phyloP scores from a whole-genome alignment of 768 basidiomycete species.

The Phaeolepiota aurea region DNA sequence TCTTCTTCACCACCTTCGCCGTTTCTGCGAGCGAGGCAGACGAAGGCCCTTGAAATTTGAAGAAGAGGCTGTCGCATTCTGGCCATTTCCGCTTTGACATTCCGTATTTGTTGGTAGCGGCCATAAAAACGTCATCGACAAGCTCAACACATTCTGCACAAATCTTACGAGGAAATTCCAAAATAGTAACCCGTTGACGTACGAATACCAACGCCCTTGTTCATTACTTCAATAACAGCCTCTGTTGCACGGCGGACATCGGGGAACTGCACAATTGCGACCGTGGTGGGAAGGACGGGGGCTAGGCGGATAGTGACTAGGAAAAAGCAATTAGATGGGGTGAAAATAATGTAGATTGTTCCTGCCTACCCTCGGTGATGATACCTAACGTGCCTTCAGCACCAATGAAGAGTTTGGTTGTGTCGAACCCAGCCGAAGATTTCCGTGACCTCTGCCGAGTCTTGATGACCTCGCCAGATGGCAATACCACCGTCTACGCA shows the following conservation, averaged over 20 bases:
- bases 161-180: background rate
- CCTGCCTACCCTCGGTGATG: constrained; percentile 95
- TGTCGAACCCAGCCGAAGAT: constrained; percentile 82
- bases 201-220: constrained; percentile 73
- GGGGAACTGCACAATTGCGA: constrained; percentile 78
- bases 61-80: constrained; percentile 66
- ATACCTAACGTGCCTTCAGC: constrained; percentile 79
- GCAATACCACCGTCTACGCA: constrained; percentile 76
- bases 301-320: constrained; percentile 75
- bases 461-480: constrained; percentile 85
- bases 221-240: constrained; percentile 66
- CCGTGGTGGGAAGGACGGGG: constrained; percentile 73
- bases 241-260: constrained; percentile 65
- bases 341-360: too few species aligned
- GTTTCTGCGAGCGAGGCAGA: constrained; percentile 52
- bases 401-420: constrained; percentile 81
- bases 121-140: constrained; percentile 65
- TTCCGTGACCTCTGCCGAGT: constrained; percentile 75
- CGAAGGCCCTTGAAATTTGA: constrained; percentile 79
- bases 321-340: constrained; percentile 2
- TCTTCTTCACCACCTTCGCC: constrained; percentile 44
- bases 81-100: constrained; percentile 48
- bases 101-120: constrained; percentile 48
- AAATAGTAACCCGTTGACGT: constrained; percentile 16
- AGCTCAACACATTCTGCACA: constrained; percentile 75